These are phyloP conservation scores for Fusarium multiceps DNA, from an alignment of 2,329 filamentous ascomycete genomes.

Conservation along the genomic window DNA sequence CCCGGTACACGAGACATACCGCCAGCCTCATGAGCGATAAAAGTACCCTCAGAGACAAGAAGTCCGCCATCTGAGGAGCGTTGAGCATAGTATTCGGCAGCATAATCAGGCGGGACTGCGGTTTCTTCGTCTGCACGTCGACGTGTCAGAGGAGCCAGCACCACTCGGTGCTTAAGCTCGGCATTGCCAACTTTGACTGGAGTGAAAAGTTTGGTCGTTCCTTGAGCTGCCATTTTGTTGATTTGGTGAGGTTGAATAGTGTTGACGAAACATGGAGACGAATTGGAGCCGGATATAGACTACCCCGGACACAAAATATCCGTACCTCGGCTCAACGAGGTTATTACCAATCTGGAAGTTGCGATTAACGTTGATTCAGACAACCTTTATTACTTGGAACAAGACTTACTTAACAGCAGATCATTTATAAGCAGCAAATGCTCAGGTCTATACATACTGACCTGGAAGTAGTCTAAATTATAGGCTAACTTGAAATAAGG, in stretches of 20 bases:
- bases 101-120: constrained; percentile 38
- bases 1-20: constrained; percentile 53
- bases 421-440: neutral
- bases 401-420: neutral
- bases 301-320: constrained; percentile 1
- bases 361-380: neutral
- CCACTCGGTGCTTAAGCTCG: constrained; percentile 57
- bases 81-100: constrained; percentile 61
- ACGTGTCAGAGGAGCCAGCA: constrained; percentile 69
- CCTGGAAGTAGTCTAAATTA: neutral
- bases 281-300: neutral
- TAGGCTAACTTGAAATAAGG: neutral
- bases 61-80: constrained; percentile 58
- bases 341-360: neutral
- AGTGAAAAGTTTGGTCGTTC: constrained; percentile 53
- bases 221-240: constrained; percentile 17
- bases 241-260: neutral
- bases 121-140: constrained; percentile 57
- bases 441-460: neutral
- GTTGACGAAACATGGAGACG: neutral
- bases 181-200: constrained; percentile 54
- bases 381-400: neutral
- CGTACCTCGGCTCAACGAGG: constrained; percentile 13
- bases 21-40: constrained; percentile 51
- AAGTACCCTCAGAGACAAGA: constrained; percentile 60